Conservation (phyloP, 2,329 filamentous ascomycete species). For the Orbilia javanica region DNA sequence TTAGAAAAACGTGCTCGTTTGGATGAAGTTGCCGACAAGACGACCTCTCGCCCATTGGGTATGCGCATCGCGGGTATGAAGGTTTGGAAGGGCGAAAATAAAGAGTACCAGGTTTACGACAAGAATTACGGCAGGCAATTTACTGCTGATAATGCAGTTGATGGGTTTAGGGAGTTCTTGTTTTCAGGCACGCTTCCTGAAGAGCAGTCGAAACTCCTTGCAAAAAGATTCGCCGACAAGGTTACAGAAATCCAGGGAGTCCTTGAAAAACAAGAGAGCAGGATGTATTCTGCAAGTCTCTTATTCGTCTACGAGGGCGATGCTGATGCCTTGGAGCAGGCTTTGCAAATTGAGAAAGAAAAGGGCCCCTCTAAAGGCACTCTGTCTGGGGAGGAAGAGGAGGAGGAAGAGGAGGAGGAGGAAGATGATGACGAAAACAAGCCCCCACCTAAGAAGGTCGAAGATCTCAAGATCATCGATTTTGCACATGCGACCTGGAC, state of each 20-base stretch:
- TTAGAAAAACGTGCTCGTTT: conserved; percentile 72
- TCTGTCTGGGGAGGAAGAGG: conserved; percentile 62
- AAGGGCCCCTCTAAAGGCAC: conserved; percentile 60
- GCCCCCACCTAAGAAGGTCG: conserved; percentile 72
- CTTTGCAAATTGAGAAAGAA: conserved; percentile 66
- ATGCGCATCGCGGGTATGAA: conserved; percentile 80
- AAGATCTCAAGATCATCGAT: conserved; percentile 88
- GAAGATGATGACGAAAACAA: conserved; percentile 70
- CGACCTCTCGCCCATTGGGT: conserved; percentile 73
- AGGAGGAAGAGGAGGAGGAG: conserved; percentile 68
- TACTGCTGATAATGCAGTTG: conserved; percentile 69
- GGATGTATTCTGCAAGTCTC: conserved; percentile 77
- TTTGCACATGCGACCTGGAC: conserved; percentile 93
- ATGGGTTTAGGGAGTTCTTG: conserved; percentile 73
- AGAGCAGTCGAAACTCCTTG: conserved; percentile 67
- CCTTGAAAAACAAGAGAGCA: conserved; percentile 73
- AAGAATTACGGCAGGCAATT: conserved; percentile 76
- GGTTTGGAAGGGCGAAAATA: conserved; percentile 81
- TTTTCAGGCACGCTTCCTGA: conserved; percentile 65
- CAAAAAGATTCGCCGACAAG: conserved; percentile 66
- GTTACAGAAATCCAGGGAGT: conserved; percentile 71
- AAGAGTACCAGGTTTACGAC: conserved; percentile 76
- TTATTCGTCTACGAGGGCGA: conserved; percentile 77
- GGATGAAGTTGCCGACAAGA: conserved; percentile 72
- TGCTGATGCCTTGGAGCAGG: conserved; percentile 69